Conservation (phyloP, 2,329 filamentous ascomycete genomes). For the Ceratocystis cacaofunesta region DNA sequence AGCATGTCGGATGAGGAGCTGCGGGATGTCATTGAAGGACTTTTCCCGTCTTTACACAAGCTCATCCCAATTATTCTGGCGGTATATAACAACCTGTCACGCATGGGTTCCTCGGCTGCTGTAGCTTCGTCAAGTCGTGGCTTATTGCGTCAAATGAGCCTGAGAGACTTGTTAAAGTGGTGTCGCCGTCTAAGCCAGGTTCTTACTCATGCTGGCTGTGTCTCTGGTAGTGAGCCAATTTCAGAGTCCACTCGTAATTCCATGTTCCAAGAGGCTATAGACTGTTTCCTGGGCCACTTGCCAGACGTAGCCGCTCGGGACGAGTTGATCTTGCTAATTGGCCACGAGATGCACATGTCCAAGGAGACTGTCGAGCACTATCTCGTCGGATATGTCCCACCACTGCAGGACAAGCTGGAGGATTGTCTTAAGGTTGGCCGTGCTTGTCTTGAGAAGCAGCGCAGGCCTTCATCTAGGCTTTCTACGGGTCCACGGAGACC, state of each 20-base stretch:
- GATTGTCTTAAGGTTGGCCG: conserved; percentile 49
- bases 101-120: conserved; percentile 23
- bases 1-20: conserved; percentile 56
- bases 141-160: conserved; percentile 42
- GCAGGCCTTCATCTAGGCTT: conserved; percentile 30
- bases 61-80: conserved; percentile 44
- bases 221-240: conserved; percentile 53
- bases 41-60: conserved; percentile 54
- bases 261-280: conserved; percentile 85
- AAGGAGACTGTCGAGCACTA: conserved; percentile 68
- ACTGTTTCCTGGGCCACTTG: conserved; percentile 78
- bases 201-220: conserved; percentile 45
- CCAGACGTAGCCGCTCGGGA: conserved; percentile 48
- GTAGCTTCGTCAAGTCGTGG: conserved; percentile 32
- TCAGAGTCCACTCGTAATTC: conserved; percentile 59
- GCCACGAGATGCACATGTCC: conserved; percentile 75
- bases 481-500: conserved; percentile 42
- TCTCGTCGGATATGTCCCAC: conserved; percentile 56
- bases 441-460: conserved; percentile 45
- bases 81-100: conserved; percentile 41
- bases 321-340: conserved; percentile 53
- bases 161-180: conserved; percentile 82
- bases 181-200: conserved; percentile 60
- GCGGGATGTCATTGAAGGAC: conserved; percentile 53
- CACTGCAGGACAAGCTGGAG: conserved; percentile 45